Evolutionary conservation across 202 grass and related monocot genomes (phyloP).

Genomic region (Dendrocalamus latiflorus): DNA sequence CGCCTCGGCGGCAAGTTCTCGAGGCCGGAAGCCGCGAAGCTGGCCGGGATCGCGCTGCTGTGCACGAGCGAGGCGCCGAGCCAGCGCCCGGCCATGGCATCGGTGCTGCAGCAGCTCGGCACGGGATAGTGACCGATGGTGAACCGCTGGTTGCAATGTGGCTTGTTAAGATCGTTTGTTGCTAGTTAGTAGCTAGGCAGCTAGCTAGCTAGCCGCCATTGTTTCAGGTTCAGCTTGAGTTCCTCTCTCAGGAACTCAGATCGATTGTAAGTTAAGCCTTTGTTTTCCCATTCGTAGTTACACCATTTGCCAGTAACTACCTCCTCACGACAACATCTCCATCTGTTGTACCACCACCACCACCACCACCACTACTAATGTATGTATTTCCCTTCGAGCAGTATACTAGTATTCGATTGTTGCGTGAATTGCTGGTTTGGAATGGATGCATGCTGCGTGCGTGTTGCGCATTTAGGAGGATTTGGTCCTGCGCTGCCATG

Average conservation of each 20-base stretch:
- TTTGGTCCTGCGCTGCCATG: too few species aligned
- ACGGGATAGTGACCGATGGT: conserved; percentile 1
- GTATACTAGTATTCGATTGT: background rate
- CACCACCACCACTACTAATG: too few species aligned
- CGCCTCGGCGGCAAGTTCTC: conserved; percentile 59
- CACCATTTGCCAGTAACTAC: background rate
- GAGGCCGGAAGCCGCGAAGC: conserved; percentile 53
- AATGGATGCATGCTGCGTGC: too few species aligned
- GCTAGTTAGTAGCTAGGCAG: background rate
- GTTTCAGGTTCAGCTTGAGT: background rate
- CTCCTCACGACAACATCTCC: background rate
- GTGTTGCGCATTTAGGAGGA: too few species aligned
- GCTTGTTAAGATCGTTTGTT: background rate
- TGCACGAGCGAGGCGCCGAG: conserved; percentile 63
- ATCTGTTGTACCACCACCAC: background rate
- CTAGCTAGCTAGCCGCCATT: conserved; percentile 10
- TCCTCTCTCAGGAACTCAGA: conserved; percentile 24
- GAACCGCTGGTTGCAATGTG: too few species aligned
- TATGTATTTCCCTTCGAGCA: background rate
- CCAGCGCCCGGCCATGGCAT: conserved; percentile 56
- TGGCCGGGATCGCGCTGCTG: conserved; percentile 64
- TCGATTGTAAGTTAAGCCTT: background rate
- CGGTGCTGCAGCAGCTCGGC: conserved; percentile 68
- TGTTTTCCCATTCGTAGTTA: background rate
- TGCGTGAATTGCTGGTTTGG: too few species aligned